Base-by-base conservation (phyloP, 2,329 filamentous ascomycete genomes). In the Fusarium sp. region DNA sequence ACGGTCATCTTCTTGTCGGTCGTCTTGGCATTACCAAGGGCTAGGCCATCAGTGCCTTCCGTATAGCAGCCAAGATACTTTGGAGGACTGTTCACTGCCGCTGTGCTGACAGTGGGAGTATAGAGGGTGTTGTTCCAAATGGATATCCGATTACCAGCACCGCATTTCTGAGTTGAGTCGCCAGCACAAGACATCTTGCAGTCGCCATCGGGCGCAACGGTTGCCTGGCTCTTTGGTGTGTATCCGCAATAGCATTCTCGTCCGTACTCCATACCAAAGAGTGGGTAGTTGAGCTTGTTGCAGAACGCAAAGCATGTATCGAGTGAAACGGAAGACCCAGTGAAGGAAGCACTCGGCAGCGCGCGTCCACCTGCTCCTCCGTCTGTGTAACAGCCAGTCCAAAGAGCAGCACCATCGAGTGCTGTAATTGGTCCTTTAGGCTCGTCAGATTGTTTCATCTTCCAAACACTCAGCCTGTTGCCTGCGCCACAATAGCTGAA, bases 401-500 rank as follows among this genome's bases (percentile, higher is more conserved):
- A 72, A 2, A 57, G 6, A 4, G 62, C 71, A 15, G 65, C 44
- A 4, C 71, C 70, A 12, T 65, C 26, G 3, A 72, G 41, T 6
- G 68, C 65, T 2, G 60, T 65, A 6, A 70, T 34, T 3, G 70
- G 65, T 8, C 54, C 57, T 9, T 42, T 60, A 9, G 59, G 44
- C n/a, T 72, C 59, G 10, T 69, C 47, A 0, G 68, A 18, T 13
- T 62, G 65, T 6, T 65, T 55, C 44, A 73, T 40, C 45, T 70
- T 65, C 71, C 71, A 72, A 15, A 72, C 65, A 41, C 71, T 72
- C 40, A 75, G 31, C 34, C 52, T 67, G 40, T 63, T 68, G 4
- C 73, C 73, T 2, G 66, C 73, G 10, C 73, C 73, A 28, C 73
- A 75, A 47, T 71, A 75, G 9, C 69, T 73, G 9, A 61, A 57